phyloP scores from a whole-genome alignment of 148 eudicot genomes.

The Fallopia convolvulus region DNA sequence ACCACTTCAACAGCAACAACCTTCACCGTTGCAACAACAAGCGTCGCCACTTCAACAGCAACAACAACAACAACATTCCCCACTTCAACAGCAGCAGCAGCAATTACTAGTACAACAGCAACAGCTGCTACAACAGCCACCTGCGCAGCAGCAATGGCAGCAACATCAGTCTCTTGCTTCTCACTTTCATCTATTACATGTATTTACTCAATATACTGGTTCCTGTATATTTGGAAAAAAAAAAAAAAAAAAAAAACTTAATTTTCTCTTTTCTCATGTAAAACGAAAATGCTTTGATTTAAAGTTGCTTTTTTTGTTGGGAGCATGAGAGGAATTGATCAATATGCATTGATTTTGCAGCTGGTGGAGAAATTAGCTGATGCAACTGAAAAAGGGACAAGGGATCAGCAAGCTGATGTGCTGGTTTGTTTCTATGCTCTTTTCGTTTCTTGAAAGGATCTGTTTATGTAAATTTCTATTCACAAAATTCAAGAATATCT shows the following conservation, averaged over 20 bases:
- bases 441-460: background rate
- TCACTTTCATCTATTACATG: conserved; percentile 72
- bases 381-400: conserved; percentile 60
- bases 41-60: conserved; percentile 32
- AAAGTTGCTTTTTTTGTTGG: background rate
- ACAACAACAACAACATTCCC: background rate
- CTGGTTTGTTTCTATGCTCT: conserved; percentile 31
- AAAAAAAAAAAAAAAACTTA: background rate
- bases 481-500: background rate
- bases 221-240: background rate
- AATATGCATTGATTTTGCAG: conserved; percentile 29
- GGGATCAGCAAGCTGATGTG: conserved; percentile 84
- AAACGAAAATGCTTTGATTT: background rate
- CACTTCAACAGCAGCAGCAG: conserved; percentile 9
- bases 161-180: conserved; percentile 72
- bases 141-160: conserved; percentile 1
- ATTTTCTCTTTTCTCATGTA: background rate
- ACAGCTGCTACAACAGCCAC: conserved; percentile 15
- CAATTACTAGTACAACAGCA: conserved; percentile 16
- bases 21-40: conserved; percentile 4
- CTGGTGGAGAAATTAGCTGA: conserved; percentile 93
- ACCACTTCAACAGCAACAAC: conserved; percentile 11
- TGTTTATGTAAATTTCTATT: background rate
- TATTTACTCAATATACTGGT: conserved; percentile 18
- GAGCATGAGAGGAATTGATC: background rate